Evolutionary conservation across 176 grass and related monocot species (phyloP).

Genomic region (Phragmites australis): DNA sequence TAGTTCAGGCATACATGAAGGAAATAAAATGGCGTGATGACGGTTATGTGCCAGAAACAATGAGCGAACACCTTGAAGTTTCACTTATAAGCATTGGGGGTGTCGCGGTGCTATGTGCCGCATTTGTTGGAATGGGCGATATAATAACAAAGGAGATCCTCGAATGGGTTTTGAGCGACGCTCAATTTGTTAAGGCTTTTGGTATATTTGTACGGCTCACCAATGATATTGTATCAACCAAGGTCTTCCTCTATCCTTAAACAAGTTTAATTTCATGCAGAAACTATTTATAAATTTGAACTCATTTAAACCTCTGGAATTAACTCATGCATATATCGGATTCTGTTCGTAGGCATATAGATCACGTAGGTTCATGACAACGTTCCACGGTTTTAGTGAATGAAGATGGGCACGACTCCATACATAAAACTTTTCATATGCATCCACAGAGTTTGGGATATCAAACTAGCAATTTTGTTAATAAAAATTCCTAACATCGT

Average conservation of each 20-base stretch:
- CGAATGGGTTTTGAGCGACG: conserved; percentile 40
- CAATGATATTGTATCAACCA: conserved; percentile 46
- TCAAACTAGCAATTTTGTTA: background rate
- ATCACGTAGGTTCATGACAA: no score
- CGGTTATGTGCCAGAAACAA: conserved; percentile 34
- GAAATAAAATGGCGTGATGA: conserved; percentile 52
- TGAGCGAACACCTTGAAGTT: conserved; percentile 41
- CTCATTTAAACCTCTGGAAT: background rate
- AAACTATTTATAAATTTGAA: background rate
- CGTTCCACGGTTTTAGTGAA: no score
- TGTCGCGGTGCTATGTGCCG: conserved; percentile 6
- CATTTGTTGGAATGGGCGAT: conserved; percentile 35
- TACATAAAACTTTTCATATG: no score
- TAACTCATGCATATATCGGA: background rate
- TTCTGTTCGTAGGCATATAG: background rate
- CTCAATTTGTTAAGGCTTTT: conserved; percentile 23
- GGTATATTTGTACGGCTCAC: conserved; percentile 39
- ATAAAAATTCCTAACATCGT: background rate
- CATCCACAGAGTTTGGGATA: background rate
- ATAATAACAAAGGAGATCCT: conserved; percentile 18
- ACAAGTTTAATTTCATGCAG: background rate
- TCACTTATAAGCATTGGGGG: conserved; percentile 26
- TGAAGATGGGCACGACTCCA: no score
- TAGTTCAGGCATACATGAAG: conserved; percentile 27
- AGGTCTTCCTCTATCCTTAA: conserved; percentile 12